Base-by-base conservation (phyloP, 345 rosid species). In the Salix suchowensis region DNA sequence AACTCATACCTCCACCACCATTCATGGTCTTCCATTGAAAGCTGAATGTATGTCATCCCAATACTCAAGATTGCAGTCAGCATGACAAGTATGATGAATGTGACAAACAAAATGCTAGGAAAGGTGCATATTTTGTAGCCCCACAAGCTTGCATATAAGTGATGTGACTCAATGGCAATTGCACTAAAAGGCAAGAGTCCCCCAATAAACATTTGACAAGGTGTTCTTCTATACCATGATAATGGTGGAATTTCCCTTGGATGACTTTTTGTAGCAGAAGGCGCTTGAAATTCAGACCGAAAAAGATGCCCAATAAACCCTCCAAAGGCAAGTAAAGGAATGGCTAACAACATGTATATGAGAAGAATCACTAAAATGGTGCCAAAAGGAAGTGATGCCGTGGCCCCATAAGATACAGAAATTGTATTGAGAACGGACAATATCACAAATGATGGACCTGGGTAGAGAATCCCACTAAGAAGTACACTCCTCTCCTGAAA, bases 1-100 rank as follows among this genome's bases (percentile, higher is more conserved):
- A 79, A 39, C 15, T 48, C 84, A 77, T 91, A 91, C 97, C 97
- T 92, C 98, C 98, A 92, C 98, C 97, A 94, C 97, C 97, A 94
- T 77, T 88, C 81, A 76, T 89, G 97, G 84, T 94, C 94, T 81
- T 92, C 97, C 64, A 87, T 82, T 6, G 97, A 89, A 30, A 92
- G 92, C 79, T 92, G 97, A 82, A 92, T 83, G 81, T 87, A 88
- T 21, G 95, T 91, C 90, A 94, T 85, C 80, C 91, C 89, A 64
- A 91, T 72, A 72, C 93, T 85, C 61, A 92, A 77, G 34, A 88
- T 81, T 32, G 87, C 86, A 26, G 88, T 88, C 79, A 92, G 84
- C 77, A 91, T 55, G 75, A 88, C 39, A 52, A 92, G 89, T 77
- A 92, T 82, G 77, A 86, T 44, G 77, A 89, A 87, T 26, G 88